Conservation (phyloP, 225 moss, liverwort and hornwort species). For the Sphagnum contortum region DNA sequence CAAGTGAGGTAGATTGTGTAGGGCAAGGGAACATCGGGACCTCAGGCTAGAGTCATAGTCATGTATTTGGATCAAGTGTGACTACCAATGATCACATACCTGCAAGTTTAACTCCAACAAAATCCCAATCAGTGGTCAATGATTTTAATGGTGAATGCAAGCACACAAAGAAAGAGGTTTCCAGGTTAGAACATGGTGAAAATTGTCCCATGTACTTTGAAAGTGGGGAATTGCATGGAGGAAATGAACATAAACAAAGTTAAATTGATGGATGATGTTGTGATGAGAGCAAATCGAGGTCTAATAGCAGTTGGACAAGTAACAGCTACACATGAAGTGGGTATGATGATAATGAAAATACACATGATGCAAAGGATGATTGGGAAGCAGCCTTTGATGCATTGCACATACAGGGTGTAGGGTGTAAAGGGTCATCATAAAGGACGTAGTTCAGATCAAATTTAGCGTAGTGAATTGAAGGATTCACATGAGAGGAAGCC, state of each 20-base stretch:
- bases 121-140: too few species aligned
- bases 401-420: constrained; percentile 54
- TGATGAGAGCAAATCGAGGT: constrained; percentile 48
- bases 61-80: constrained; percentile 23
- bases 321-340: constrained; percentile 61
- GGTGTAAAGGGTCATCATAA: constrained; percentile 40
- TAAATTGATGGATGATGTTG: constrained; percentile 22
- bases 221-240: constrained; percentile 39
- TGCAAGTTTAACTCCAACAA: constrained; percentile 3
- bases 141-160: constrained; percentile 17
- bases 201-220: constrained; percentile 32
- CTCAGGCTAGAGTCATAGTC: constrained; percentile 32
- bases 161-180: constrained; percentile 13
- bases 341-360: constrained; percentile 46
- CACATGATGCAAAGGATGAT: constrained; percentile 72
- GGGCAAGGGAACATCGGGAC: constrained; percentile 33
- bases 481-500: constrained; percentile 17
- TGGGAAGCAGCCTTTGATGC: constrained; percentile 97
- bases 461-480: constrained; percentile 23
- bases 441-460: constrained; percentile 22
- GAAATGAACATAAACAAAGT: constrained; percentile 32
- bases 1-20: constrained; percentile 27
- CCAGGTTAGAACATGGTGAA: too few species aligned
- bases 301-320: constrained; percentile 50
- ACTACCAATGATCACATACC: constrained; percentile 31